These are phyloP conservation scores for Termitomyces sp. DNA, from an alignment of 768 basidiomycete genomes.

Conservation along the genomic window DNA sequence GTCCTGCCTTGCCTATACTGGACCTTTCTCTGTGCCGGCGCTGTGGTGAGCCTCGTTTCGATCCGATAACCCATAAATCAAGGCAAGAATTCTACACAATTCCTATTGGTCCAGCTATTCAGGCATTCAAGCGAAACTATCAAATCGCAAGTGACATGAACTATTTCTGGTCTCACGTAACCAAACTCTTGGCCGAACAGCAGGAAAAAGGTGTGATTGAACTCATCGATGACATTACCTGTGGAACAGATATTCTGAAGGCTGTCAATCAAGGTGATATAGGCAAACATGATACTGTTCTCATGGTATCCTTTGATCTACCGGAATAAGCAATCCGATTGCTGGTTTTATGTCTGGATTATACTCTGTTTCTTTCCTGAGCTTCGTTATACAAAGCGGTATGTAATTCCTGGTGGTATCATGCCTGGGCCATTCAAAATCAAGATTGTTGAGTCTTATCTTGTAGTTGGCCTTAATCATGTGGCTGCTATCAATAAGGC, in stretches of 20 bases:
- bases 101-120: too few species aligned
- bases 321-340: slow-evolving; percentile 19
- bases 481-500: slow-evolving; percentile 19
- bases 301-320: slow-evolving; percentile 31
- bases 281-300: slow-evolving; percentile 15
- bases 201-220: slow-evolving; percentile 1
- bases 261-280: slow-evolving; percentile 4
- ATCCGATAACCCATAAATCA: too few species aligned
- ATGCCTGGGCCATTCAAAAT: slow-evolving; percentile 30
- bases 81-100: too few species aligned
- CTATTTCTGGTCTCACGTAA: neutral
- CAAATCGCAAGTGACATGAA: too few species aligned
- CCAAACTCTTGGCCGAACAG: neutral
- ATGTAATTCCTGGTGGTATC: slow-evolving; percentile 24
- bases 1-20: neutral
- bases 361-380: slow-evolving; percentile 20
- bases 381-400: slow-evolving; percentile 22
- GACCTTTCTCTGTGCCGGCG: neutral
- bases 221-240: slow-evolving; percentile 9
- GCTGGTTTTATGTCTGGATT: slow-evolving; percentile 25
- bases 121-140: too few species aligned
- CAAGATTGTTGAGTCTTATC: slow-evolving; percentile 25
- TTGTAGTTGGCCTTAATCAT: slow-evolving; percentile 21
- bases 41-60: neutral
- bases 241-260: slow-evolving; percentile 6